phyloP scores from a whole-genome alignment of 495 filamentous ascomycete genomes.

The Penicillium simplicissimum region DNA sequence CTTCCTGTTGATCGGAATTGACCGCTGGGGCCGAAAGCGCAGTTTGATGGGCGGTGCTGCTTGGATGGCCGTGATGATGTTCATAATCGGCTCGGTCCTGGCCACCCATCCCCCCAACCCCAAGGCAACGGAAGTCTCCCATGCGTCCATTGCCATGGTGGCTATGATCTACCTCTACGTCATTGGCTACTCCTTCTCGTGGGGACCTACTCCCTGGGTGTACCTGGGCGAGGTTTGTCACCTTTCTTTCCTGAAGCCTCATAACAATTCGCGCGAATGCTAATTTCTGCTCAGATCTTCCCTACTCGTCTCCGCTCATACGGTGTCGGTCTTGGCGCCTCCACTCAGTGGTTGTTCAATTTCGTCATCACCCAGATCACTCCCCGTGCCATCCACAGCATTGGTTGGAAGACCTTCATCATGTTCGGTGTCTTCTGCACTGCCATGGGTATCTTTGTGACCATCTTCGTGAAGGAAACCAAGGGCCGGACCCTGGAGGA shows the following conservation, averaged over 20 bases:
- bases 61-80: conserved; percentile 68
- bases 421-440: conserved; percentile 56
- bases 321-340: conserved; percentile 68
- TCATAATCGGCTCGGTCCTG: conserved; percentile 74
- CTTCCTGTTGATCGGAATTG: conserved; percentile 68
- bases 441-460: conserved; percentile 34
- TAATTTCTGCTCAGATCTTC: conserved; percentile 62
- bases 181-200: conserved; percentile 43
- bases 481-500: conserved; percentile 53
- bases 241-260: not conserved
- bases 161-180: conserved; percentile 59
- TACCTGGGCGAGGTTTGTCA: conserved; percentile 49
- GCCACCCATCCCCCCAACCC: conserved; percentile 44
- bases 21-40: conserved; percentile 65
- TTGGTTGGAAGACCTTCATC: conserved; percentile 55
- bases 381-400: conserved; percentile 43
- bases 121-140: conserved; percentile 27
- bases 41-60: conserved; percentile 69
- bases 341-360: conserved; percentile 51
- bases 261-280: not conserved
- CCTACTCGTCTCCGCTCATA: conserved; percentile 68
- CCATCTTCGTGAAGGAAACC: conserved; percentile 63
- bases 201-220: conserved; percentile 52
- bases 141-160: conserved; percentile 49
- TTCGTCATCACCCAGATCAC: conserved; percentile 46